These are phyloP conservation scores for Globisporangium takayamanum DNA, from an alignment of 352 stramenopile species.

Conservation along the genomic window DNA sequence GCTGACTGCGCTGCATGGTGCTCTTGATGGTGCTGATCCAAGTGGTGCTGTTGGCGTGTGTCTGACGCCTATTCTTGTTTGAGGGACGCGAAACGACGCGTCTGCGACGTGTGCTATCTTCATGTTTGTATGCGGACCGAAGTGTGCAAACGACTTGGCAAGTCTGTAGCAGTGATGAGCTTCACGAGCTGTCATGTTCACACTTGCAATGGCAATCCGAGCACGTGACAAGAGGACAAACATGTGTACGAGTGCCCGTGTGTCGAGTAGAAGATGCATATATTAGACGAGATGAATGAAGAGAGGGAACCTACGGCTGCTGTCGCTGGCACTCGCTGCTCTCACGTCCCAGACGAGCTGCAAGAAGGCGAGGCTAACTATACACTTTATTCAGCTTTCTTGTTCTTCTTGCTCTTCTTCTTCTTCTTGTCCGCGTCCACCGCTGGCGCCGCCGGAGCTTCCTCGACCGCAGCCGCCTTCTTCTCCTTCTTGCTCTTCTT, in stretches of 20 bases:
- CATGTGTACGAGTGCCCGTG: too few species aligned
- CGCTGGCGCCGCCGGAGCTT: conserved; percentile 6
- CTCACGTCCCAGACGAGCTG: background rate
- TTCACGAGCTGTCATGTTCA: too few species aligned
- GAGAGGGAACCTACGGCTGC: background rate
- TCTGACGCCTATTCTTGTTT: background rate
- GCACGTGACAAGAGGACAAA: too few species aligned
- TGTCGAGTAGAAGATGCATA: conserved; percentile 1
- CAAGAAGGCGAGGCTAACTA: conserved; percentile 24
- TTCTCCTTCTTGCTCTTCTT: conserved; percentile 78
- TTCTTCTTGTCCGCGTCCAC: conserved; percentile 60
- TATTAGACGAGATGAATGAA: conserved; percentile 1
- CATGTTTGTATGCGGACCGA: background rate
- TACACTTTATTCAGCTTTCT: conserved; percentile 68
- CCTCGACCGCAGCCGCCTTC: conserved; percentile 26
- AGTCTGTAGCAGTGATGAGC: too few species aligned
- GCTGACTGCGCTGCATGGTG: background rate
- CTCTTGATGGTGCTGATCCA: background rate
- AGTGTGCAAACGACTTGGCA: background rate
- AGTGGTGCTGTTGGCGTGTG: background rate
- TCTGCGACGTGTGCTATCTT: background rate
- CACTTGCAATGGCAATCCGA: too few species aligned
- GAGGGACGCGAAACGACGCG: background rate
- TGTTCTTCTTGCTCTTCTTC: conserved; percentile 76
- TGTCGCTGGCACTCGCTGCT: background rate